phyloP scores from a whole-genome alignment of 345 rosid genomes.

The Trapa bicornis region DNA sequence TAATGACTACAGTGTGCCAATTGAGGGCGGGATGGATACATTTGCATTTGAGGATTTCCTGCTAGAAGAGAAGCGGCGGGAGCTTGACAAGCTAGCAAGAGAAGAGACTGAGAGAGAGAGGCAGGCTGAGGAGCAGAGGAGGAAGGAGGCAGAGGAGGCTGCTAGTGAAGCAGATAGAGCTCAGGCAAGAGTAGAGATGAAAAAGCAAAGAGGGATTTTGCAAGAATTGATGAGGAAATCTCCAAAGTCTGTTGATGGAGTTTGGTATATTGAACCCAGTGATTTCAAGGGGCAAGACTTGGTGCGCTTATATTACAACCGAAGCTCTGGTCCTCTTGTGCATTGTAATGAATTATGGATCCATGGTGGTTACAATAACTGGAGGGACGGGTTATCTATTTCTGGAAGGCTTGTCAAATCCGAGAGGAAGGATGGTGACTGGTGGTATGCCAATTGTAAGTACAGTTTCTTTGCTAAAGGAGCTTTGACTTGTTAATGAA shows the following conservation, averaged over 20 bases:
- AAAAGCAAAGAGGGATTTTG: slow-evolving; percentile 33
- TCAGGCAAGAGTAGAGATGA: slow-evolving; percentile 59
- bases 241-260: slow-evolving; percentile 28
- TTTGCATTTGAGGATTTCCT: slow-evolving; percentile 73
- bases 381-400: slow-evolving; percentile 66
- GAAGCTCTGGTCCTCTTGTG: slow-evolving; percentile 60
- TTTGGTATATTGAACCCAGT: slow-evolving; percentile 68
- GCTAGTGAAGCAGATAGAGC: slow-evolving; percentile 66
- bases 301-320: slow-evolving; percentile 57
- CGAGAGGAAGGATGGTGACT: slow-evolving; percentile 43
- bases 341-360: slow-evolving; percentile 64
- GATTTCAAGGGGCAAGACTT: slow-evolving; percentile 42
- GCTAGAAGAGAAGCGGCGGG: slow-evolving; percentile 69
- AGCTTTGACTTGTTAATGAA: background rate
- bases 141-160: slow-evolving; percentile 51
- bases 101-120: slow-evolving; percentile 73
- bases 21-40: slow-evolving; percentile 67
- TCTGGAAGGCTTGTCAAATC: slow-evolving; percentile 38
- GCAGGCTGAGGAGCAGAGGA: slow-evolving; percentile 63
- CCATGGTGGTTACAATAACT: slow-evolving; percentile 81
- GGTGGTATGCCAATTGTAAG: slow-evolving; percentile 84
- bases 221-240: slow-evolving; percentile 39
- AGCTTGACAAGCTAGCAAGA: slow-evolving; percentile 58
- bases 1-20: slow-evolving; percentile 52
- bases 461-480: background rate